Base-by-base conservation (phyloP, 129 eudicot species). In the Erigeron canadensis region DNA sequence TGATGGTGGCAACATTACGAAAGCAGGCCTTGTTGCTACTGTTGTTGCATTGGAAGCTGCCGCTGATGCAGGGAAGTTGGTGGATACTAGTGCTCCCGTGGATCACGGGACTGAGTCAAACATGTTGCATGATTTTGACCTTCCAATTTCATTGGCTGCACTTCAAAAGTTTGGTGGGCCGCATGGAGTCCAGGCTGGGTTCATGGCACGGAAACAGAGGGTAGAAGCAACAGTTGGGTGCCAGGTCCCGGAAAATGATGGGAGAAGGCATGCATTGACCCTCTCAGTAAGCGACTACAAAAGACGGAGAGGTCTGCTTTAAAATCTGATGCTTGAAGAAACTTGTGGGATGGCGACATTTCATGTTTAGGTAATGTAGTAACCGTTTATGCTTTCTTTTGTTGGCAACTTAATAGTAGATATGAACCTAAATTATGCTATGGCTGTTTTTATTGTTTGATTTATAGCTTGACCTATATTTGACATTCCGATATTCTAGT, bases 131-230 rank as follows among this genome's bases (percentile, higher is more conserved):
- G 74, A 89, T 57, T 93, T 89, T 60, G 96, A 93, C 4, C 80
- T 93, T 38, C 96, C 95, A 5, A 87, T 93, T 50, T 93, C 96
- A 5, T 79, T 93, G 84, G 83, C 88, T 41, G 70, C 69, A 5
- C 85, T 87, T 65, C 95, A 93, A 77, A 89, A 82, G 88, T 87
- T 80, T 73, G 96, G 98, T 67, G 98, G 98, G 60, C 77, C 96
- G 5, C 91, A 85, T 10, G 95, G 96, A 21, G 90, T 80, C 19
- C 91, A 87, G 72, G 95, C 92, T 0, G 98, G 95, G 67, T 89
- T 87, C 72, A 84, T 93, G 92, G 96, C 95, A 13, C 84, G 96
- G 76, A 89, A 89, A 80, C 98, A 93, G 84, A 85, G 84, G 86
- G 82, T 93, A 9, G 98, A 93, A 71, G 95, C 96, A 37, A 87